Conservation (phyloP, 176 grass and related monocot species). For the Carex parvula region DNA sequence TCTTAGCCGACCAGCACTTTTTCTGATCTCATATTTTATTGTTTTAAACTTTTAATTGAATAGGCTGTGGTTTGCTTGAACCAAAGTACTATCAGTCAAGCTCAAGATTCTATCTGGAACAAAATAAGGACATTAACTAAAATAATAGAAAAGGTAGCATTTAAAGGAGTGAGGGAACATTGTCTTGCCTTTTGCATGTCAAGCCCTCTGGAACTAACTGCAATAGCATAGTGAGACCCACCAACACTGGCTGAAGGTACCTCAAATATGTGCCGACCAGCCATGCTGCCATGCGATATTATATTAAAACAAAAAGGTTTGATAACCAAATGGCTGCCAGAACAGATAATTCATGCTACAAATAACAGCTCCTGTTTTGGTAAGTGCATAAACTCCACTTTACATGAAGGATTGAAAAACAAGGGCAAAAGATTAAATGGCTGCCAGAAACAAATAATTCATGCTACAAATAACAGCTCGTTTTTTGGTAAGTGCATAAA, state of each 20-base stretch:
- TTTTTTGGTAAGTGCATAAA: background rate
- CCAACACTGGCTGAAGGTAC: constrained; percentile 67
- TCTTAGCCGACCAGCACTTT: background rate
- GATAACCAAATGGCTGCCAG: constrained; percentile 1
- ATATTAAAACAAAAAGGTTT: constrained; percentile 9
- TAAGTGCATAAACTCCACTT: background rate
- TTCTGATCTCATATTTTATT: background rate
- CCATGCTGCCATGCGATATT: constrained; percentile 67
- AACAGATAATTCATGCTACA: constrained; percentile 18
- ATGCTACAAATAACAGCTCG: background rate
- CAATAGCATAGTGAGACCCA: constrained; percentile 75
- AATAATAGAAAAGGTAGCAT: background rate
- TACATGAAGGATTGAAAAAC: background rate
- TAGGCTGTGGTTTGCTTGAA: background rate
- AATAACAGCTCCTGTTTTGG: background rate
- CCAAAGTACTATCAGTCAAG: background rate
- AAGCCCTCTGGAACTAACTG: constrained; percentile 65
- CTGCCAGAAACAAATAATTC: constrained; percentile 17
- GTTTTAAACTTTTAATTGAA: background rate
- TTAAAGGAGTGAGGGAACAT: background rate
- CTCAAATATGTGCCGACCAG: constrained; percentile 76
- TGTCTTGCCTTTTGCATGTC: constrained; percentile 73
- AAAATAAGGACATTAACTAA: background rate
- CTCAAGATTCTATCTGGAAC: background rate
- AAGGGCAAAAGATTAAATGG: background rate